These are phyloP conservation scores for Debaryomyces castellii DNA, from an alignment of 805 yeast species.

Conservation along the genomic window DNA sequence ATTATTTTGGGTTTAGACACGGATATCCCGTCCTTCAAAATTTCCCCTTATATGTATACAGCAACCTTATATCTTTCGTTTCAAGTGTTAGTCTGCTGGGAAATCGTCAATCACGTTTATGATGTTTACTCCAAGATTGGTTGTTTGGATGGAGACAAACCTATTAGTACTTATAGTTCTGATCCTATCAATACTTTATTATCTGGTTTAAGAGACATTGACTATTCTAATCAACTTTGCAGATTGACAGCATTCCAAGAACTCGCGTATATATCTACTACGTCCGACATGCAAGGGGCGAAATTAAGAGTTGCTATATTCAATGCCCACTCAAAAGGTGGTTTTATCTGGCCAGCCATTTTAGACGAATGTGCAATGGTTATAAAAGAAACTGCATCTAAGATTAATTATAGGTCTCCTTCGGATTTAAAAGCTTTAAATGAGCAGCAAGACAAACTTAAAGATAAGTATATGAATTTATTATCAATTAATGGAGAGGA, in stretches of 20 bases:
- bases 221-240: constrained; percentile 25
- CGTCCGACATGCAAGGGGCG: constrained; percentile 38
- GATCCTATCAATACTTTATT: constrained; percentile 64
- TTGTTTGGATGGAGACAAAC: constrained; percentile 64
- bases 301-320: constrained; percentile 56
- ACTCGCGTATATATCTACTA: constrained; percentile 60
- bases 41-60: constrained; percentile 28
- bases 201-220: constrained; percentile 60
- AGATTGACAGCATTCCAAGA: constrained; percentile 75
- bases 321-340: constrained; percentile 44
- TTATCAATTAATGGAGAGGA: constrained; percentile 6
- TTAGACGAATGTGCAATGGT: constrained; percentile 59
- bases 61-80: constrained; percentile 32
- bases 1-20: constrained; percentile 37
- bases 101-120: constrained; percentile 54
- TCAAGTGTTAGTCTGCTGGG: constrained; percentile 47
- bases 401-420: constrained; percentile 34
- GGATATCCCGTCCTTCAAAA: constrained; percentile 35
- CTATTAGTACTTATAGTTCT: constrained; percentile 57
- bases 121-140: constrained; percentile 71
- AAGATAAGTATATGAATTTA: constrained; percentile 6
- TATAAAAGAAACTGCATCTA: constrained; percentile 48
- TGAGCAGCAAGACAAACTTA: constrained; percentile 14
- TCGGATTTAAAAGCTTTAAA: constrained; percentile 30
- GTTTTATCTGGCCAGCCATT: constrained; percentile 56